Evolutionary conservation across 768 basidiomycete species (phyloP), one percentile per base, ranked within the genome.

Genomic region (Boletus bicolor): DNA sequence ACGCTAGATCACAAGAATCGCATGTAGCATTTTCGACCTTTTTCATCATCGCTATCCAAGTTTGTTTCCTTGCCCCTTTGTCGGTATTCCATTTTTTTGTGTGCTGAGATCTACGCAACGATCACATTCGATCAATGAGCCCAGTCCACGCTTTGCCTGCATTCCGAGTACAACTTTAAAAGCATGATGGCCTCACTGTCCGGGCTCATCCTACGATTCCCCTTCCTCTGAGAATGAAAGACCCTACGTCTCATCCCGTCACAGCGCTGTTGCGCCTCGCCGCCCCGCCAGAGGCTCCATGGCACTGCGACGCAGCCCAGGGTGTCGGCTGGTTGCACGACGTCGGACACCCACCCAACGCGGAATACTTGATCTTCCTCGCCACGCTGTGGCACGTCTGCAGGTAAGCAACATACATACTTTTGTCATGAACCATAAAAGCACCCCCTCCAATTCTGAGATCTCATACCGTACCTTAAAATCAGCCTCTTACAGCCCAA

Each of bases 351-450:
- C 76, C 89, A 36, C 73, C 76, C 51, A 78, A 79, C 66, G 77
- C 81, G 42, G 87, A 89, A 65, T 91, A 91, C 68, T 71, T 84
- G 15, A 77, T 80, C 46, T 87, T 83, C 71, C 76, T 90, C 43
- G 84, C 90, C 76, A 83, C 87, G 76, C 80, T 92, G 24, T 91
- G 86, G 83, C 80, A 89, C 62, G 73, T 93, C 28, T 93, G 92
- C 73, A 75, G 82, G 89, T 91, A 62, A 36, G 46, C 36, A 28
- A 28, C 21, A 28, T 6, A 4, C 28, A 28, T 28, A 28, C 28
- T 28, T 28, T 28, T 4, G 28, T 6, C 28, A 28, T 28, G 28
- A 28, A 28, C 28, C 28, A 28, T 28, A 28, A 28, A 28, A 28
- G 28, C 28, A 5, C 28, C 28, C 6, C 28, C 28, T 28, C 28